Percentiles rank a stretch among this genome's conserved stretches.
phyloP scores from a whole-genome alignment of 768 basidiomycete species.

The Megacollybia marginata region DNA sequence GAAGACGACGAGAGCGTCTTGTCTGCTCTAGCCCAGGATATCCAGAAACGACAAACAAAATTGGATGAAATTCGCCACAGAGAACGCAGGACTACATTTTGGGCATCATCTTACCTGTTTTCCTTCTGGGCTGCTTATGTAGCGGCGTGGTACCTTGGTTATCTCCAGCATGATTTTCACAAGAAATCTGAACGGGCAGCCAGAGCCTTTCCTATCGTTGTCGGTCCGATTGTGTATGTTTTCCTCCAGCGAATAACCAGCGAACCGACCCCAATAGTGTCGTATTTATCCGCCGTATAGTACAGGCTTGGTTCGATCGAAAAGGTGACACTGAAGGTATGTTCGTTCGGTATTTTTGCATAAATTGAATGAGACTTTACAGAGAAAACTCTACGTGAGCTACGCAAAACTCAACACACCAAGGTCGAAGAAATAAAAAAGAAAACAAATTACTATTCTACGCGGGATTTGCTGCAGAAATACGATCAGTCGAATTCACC shows the following conservation, averaged over 20 bases:
- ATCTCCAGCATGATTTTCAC: slow-evolving; percentile 23
- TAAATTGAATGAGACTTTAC: slow-evolving; percentile 5
- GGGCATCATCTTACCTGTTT: slow-evolving; percentile 73
- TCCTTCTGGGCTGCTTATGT: slow-evolving; percentile 71
- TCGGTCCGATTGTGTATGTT: slow-evolving; percentile 76
- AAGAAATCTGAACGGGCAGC: slow-evolving; percentile 32
- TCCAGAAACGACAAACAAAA: slow-evolving; percentile 64
- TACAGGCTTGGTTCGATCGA: slow-evolving; percentile 77
- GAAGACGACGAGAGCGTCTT: slow-evolving; percentile 79
- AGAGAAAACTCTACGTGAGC: slow-evolving; percentile 74
- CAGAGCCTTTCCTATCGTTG: slow-evolving; percentile 50
- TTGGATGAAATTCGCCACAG: slow-evolving; percentile 81
- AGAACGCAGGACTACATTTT: slow-evolving; percentile 70
- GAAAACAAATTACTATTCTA: slow-evolving; percentile 93
- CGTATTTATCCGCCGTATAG: slow-evolving; percentile 70
- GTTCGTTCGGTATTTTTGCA: slow-evolving; percentile 7
- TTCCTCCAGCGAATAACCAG: neutral
- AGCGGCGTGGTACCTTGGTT: slow-evolving; percentile 63
- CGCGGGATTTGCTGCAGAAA: slow-evolving; percentile 85
- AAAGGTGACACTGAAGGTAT: slow-evolving; percentile 78
- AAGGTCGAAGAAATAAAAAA: slow-evolving; percentile 97
- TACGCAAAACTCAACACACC: slow-evolving; percentile 71
- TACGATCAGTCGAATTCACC: slow-evolving; percentile 29
- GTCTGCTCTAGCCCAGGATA: slow-evolving; percentile 55
- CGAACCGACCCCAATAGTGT: slow-evolving; percentile 32